Evolutionary conservation across 768 basidiomycete species (phyloP).

Genomic region (Pleurotus tuoliensis): DNA sequence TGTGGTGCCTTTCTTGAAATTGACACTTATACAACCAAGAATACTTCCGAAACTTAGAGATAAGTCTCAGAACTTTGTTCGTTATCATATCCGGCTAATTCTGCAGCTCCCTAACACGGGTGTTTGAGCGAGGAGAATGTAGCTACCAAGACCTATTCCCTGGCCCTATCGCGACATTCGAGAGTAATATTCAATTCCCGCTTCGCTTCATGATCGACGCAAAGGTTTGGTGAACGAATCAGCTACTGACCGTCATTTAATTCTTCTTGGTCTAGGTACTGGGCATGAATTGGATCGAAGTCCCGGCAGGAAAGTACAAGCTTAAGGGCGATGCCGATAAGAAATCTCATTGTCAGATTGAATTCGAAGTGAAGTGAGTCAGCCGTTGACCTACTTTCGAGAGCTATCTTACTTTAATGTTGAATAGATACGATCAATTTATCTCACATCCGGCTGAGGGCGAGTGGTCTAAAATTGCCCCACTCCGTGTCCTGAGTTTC

Average conservation of each 20-base stretch:
- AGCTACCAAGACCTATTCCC: slow-evolving; percentile 57
- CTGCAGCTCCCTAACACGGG: slow-evolving; percentile 29
- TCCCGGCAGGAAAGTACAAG: slow-evolving; percentile 78
- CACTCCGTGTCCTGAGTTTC: slow-evolving; percentile 91
- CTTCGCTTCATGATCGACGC: slow-evolving; percentile 98
- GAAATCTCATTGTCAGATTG: slow-evolving; percentile 85
- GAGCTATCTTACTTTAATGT: neutral
- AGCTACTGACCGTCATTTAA: neutral
- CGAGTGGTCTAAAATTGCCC: slow-evolving; percentile 88
- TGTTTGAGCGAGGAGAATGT: slow-evolving; percentile 75
- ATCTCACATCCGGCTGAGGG: slow-evolving; percentile 92
- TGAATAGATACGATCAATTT: slow-evolving; percentile 71
- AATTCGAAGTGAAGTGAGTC: slow-evolving; percentile 70
- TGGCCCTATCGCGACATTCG: slow-evolving; percentile 66
- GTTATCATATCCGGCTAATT: neutral
- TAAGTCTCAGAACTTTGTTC: slow-evolving; percentile 41
- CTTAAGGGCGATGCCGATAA: slow-evolving; percentile 54
- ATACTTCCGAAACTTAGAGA: slow-evolving; percentile 87
- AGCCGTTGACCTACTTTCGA: neutral
- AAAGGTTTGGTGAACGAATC: slow-evolving; percentile 46
- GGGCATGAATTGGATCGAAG: slow-evolving; percentile 99
- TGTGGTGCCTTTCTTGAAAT: slow-evolving; percentile 75
- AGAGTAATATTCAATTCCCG: slow-evolving; percentile 90
- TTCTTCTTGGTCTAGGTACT: slow-evolving; percentile 55
- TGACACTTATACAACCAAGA: slow-evolving; percentile 71